Conservation (phyloP, 2,329 filamentous ascomycete genomes). For the Pleomassaria siparia region DNA sequence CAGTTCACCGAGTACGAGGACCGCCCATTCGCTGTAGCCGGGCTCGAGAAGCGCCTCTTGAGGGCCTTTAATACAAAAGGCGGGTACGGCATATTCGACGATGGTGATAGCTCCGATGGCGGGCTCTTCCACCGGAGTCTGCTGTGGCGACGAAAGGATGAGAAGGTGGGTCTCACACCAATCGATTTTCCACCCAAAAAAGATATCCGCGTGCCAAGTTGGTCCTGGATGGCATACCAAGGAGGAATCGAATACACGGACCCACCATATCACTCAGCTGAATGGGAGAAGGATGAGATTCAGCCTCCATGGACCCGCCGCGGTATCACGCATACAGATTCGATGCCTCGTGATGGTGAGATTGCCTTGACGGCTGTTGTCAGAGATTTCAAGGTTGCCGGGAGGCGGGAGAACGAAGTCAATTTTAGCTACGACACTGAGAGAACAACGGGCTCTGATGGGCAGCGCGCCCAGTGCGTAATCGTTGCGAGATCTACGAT, state of each 20-base stretch:
- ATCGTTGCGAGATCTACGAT: constrained; percentile 12
- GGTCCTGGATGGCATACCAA: constrained; percentile 12
- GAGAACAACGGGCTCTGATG: constrained; percentile 5
- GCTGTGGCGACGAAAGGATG: constrained; percentile 7
- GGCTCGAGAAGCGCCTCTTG: constrained; percentile 8
- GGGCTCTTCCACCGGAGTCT: constrained; percentile 5
- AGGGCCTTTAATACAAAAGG: constrained; percentile 3
- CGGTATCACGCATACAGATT: neutral
- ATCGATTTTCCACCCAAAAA: neutral
- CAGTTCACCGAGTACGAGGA: constrained; percentile 1
- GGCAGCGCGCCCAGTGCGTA: constrained; percentile 13
- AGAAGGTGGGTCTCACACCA: neutral
- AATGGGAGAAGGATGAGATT: constrained; percentile 17
- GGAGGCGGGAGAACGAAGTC: constrained; percentile 9
- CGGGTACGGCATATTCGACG: constrained; percentile 8
- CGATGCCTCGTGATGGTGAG: neutral
- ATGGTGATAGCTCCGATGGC: neutral
- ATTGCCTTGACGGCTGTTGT: constrained; percentile 12
- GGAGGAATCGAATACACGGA: constrained; percentile 8
- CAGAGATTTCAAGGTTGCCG: constrained; percentile 11
- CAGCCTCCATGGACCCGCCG: constrained; percentile 5
- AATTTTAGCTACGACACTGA: constrained; percentile 16
- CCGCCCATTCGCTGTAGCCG: constrained; percentile 8
- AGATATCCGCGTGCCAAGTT: constrained; percentile 1
- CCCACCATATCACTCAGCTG: constrained; percentile 4